Base-by-base conservation (phyloP, 352 stramenopile genomes). In the Blastocystis sp. region DNA sequence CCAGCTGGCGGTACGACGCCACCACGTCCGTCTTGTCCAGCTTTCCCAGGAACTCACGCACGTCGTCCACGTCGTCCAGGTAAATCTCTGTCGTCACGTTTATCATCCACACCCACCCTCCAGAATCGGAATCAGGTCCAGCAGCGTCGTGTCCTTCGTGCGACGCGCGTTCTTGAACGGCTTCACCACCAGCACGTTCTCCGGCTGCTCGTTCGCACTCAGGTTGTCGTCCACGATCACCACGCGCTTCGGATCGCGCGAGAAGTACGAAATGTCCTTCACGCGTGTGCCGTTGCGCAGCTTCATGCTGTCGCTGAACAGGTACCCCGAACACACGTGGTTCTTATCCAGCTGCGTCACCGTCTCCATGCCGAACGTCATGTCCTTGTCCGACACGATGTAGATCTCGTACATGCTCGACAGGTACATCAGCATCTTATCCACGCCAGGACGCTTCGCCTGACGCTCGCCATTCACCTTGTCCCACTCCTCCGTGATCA, bases 111-210 rank as follows among this genome's bases (percentile, higher is more conserved):
- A 1, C 9, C 14, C 21, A 76, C 64, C 64, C 38, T 76, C 64
- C 64, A 76, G n/a, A 9, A 76, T 32, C 16, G 64, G 32, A 44
- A 76, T 76, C 27, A 76, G 21, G 46, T 76, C 64, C 27, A 76
- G 46, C 38, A 76, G 64, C 46, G 64, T 76, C 0, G 64, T 56
- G 24, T 76, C 64, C 14, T 54, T 53, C 1, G 24, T 24, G 24
- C 40, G 16, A 9, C 46, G 11, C n/a, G 24, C 24, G 1, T 38
- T 51, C 38, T 53, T 54, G 64, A 76, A 76, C 46, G 32, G 32
- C 64, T 76, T 76, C 21, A 76, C 64, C 7, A 76, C 38, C 64
- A 76, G 16, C 64, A 76, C 64, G 46, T 76, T 76, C 24, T 76
- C 64, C 8, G 11, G 16, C 64, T 76, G 44, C 24, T 76, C 38